phyloP scores from a whole-genome alignment of 805 yeast species.

The Candida suzukii region DNA sequence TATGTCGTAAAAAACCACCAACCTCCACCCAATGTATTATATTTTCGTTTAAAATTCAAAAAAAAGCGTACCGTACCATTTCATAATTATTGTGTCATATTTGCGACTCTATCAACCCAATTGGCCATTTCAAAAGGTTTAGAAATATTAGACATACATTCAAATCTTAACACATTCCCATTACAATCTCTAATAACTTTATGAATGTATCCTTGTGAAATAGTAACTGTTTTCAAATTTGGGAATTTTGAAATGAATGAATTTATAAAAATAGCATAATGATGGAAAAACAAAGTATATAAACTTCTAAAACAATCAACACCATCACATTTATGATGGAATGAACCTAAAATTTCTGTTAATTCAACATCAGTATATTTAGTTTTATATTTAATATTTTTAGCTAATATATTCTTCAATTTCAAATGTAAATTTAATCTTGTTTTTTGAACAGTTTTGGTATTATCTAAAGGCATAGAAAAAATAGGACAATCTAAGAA shows the following conservation, averaged over 20 bases:
- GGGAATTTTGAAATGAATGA: neutral
- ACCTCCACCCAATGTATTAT: too few species aligned
- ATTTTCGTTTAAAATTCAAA: too few species aligned
- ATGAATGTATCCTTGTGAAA: neutral
- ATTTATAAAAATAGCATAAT: neutral
- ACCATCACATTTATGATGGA: constrained; percentile 1
- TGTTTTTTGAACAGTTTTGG: neutral
- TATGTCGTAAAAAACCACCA: too few species aligned
- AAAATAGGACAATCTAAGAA: constrained; percentile 1
- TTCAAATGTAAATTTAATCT: constrained; percentile 1
- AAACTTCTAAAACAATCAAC: neutral
- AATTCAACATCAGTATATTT: neutral
- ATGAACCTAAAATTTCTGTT: neutral
- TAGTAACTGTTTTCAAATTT: neutral
- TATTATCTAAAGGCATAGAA: neutral
- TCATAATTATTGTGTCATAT: too few species aligned
- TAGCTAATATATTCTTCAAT: neutral
- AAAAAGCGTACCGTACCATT: too few species aligned
- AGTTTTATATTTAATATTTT: constrained; percentile 1
- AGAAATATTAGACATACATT: neutral
- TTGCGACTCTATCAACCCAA: neutral
- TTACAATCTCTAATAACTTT: neutral
- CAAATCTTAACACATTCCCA: neutral
- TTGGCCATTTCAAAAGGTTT: neutral
- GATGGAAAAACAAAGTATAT: neutral